Evolutionary conservation across 306 rosid species (phyloP).

Genomic region (Quercus agrifolia): DNA sequence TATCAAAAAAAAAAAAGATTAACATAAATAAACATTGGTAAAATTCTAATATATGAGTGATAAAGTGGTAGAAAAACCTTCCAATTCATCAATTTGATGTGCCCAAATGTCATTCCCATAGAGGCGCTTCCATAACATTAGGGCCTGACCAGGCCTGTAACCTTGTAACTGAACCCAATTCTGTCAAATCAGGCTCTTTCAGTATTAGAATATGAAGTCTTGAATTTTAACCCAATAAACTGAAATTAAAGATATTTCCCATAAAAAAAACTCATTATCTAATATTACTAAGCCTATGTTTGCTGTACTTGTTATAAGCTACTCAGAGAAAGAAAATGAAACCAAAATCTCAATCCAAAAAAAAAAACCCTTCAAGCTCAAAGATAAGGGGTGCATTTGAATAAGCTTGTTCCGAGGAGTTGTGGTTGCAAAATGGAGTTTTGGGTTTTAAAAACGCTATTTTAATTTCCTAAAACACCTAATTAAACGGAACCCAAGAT

Average conservation of each 20-base stretch:
- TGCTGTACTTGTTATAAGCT: neutral
- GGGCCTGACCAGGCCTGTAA: slow-evolving; percentile 83
- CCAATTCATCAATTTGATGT: slow-evolving; percentile 59
- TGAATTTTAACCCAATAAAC: slow-evolving; percentile 2
- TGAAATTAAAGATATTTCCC: neutral
- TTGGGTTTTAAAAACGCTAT: too few relatives aligned
- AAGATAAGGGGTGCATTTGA: too few relatives aligned
- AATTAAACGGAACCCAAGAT: too few relatives aligned
- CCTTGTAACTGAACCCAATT: slow-evolving; percentile 87
- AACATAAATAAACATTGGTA: too few relatives aligned
- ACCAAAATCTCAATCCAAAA: neutral
- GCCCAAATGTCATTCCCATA: slow-evolving; percentile 87
- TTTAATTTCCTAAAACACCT: too few relatives aligned
- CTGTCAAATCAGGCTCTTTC: slow-evolving; percentile 29
- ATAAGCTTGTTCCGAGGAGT: too few relatives aligned
- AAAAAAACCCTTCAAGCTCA: neutral
- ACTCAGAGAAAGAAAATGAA: neutral
- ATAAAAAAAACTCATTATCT: neutral
- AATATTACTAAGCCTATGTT: neutral
- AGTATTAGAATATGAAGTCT: neutral
- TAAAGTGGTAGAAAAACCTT: slow-evolving; percentile 45
- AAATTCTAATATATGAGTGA: neutral
- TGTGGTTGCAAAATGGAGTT: too few relatives aligned
- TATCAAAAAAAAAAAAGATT: too few relatives aligned
- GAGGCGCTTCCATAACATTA: slow-evolving; percentile 90